Base-by-base conservation (phyloP, 2,329 filamentous ascomycete species). In the Cladosporium austrohemisphaericum region DNA sequence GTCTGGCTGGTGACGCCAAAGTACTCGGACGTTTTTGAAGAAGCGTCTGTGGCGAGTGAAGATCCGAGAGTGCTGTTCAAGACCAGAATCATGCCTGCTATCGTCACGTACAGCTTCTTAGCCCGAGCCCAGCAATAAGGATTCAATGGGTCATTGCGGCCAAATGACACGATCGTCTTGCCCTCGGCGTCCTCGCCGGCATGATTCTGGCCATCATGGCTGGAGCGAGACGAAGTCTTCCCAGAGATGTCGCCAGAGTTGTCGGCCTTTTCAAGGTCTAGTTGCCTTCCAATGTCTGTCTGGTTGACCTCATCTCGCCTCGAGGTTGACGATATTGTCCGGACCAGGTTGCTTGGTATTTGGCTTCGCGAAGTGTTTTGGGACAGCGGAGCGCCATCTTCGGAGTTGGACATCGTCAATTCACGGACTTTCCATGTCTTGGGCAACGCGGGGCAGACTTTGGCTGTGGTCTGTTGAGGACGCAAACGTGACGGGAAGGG, bases 61-160 rank as follows among this genome's bases (percentile, higher is more conserved):
- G 79, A 84, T 1, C 79, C 79, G 66, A 87, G 79, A 6, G 84
- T 87, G 20, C 77, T 81, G 64, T 88, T 88, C 62, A 85, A 71
- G 37, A 86, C 81, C 49, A 77, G 73, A 52, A 78, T 62, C 67
- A 81, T 79, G 1, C 77, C 76, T 0, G 78, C 72, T 20, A 79
- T 60, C 2, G 84, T 60, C 6, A 86, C 73, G 31, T 71, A 67
- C 1, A 67, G 55, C 60, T 86, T 86, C 57, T 74, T 79, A 41
- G 41, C 43, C n/a, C 35, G 22, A 6, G 46, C 46, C 64, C 64
- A 67, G 48, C 67, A 65, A 35, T 65, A 64, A 1, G 63, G 64
- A 41, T 67, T 65, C 9, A 54, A 52, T 7, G 50, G 51, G 38
- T 64, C 63, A 32, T 55, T 54, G 3, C 68, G 71, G 0, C 63